These are phyloP conservation scores for Delitschia confertaspora DNA, from an alignment of 495 filamentous ascomycete genomes.

Conservation along the genomic window DNA sequence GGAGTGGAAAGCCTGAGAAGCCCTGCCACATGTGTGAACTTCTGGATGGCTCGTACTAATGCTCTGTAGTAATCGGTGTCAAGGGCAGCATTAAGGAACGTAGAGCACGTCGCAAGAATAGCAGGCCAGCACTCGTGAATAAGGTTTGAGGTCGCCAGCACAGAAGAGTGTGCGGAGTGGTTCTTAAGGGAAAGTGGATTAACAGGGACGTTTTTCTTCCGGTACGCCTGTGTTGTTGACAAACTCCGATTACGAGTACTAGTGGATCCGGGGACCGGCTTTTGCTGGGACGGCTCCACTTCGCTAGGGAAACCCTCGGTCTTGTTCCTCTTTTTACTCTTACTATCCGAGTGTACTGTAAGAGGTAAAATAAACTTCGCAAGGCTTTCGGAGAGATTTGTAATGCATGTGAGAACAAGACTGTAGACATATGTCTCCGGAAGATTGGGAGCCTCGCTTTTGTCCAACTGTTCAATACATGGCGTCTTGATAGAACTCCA, in stretches of 20 bases:
- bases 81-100: conserved; percentile 81
- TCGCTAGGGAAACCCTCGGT: conserved; percentile 10
- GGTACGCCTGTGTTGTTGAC: conserved; percentile 34
- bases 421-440: conserved; percentile 93
- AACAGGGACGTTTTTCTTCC: conserved; percentile 51
- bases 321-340: conserved; percentile 38
- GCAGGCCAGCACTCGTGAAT: conserved; percentile 94
- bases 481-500: conserved; percentile 85
- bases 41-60: conserved; percentile 89
- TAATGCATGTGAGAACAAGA: conserved; percentile 79
- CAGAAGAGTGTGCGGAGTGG: conserved; percentile 59
- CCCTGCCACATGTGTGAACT: conserved; percentile 90
- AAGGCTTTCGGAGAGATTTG: conserved; percentile 77
- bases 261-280: conserved; percentile 1
- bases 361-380: conserved; percentile 88
- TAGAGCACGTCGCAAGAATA: conserved; percentile 84
- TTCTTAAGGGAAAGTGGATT: conserved; percentile 69
- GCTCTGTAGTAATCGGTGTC: conserved; percentile 93
- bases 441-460: conserved; percentile 68
- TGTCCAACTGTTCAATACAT: conserved; percentile 91
- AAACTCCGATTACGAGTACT: not conserved
- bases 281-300: conserved; percentile 2
- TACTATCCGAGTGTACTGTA: conserved; percentile 59
- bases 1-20: conserved; percentile 75
- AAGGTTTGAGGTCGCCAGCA: conserved; percentile 67